Conservation (phyloP, 2,329 filamentous ascomycete species). For the Pseudogymnoascus sp. region DNA sequence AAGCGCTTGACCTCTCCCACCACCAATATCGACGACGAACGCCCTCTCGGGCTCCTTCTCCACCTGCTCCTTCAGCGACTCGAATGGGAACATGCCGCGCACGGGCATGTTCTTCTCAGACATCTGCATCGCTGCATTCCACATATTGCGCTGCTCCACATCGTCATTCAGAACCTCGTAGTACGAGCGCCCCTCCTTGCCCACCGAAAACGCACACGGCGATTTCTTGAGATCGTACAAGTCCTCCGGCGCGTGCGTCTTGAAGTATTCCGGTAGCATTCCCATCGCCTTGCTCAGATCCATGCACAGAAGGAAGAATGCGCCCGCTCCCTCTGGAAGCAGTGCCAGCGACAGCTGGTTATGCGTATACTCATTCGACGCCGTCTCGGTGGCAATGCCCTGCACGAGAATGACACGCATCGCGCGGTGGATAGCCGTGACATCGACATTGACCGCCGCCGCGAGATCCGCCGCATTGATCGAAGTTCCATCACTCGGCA, state of each 20-base stretch:
- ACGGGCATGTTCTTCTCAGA: slow-evolving; percentile 15
- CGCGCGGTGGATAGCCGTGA: slow-evolving; percentile 28
- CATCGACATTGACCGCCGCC: slow-evolving; percentile 24
- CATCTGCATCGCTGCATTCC: slow-evolving; percentile 19
- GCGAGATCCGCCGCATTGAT: slow-evolving; percentile 21
- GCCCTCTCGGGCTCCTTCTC: slow-evolving; percentile 10
- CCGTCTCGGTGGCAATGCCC: slow-evolving; percentile 28
- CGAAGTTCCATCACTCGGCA: slow-evolving; percentile 13
- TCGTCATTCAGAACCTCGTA: slow-evolving; percentile 18
- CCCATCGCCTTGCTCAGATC: slow-evolving; percentile 13
- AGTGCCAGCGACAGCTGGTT: slow-evolving; percentile 28
- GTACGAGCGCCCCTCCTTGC: slow-evolving; percentile 19
- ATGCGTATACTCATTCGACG: slow-evolving; percentile 28
- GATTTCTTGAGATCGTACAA: slow-evolving; percentile 19
- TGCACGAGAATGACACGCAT: slow-evolving; percentile 28
- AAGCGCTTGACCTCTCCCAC: slow-evolving; percentile 16
- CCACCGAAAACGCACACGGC: slow-evolving; percentile 16
- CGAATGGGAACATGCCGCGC: slow-evolving; percentile 21
- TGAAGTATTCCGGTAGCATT: slow-evolving; percentile 19
- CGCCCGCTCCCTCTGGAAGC: slow-evolving; percentile 25
- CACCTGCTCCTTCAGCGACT: slow-evolving; percentile 14
- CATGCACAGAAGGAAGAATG: slow-evolving; percentile 27
- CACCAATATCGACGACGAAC: slow-evolving; percentile 20
- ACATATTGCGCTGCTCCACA: slow-evolving; percentile 15
- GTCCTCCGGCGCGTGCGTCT: slow-evolving; percentile 17